Base-by-base conservation (phyloP, 192 early-diverging fungal species). In the Cetraspora pellucida region DNA sequence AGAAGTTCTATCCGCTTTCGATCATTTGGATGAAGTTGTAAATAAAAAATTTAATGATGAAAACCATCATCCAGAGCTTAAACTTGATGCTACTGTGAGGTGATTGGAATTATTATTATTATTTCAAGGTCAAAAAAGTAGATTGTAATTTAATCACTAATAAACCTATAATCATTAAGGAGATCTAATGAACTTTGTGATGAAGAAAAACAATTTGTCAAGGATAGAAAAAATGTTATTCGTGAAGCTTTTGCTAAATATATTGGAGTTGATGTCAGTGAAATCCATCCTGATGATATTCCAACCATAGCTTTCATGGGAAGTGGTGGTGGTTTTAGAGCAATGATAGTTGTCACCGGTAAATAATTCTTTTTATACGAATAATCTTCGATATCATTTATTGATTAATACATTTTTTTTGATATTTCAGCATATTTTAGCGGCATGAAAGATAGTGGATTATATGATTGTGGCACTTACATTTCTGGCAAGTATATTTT, bases 311-410 rank as follows among this genome's bases (percentile, higher is more conserved):
- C 85, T 9, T 74, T 92, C 75, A 91, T 90, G n/a, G 90, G 89
- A 68, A 88, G 90, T 73, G 94, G 94, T 37, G 94, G 94, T 14
- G 94, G 94, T 2, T 93, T 89, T 79, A 89, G 93, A 7, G 93
- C 94, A 9, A 95, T 95, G 94, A 78, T 94, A 46, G 88, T 90
- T 11, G 89, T 87, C 19, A 75, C 87, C 16, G 92, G 73, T 75
- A 60, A 59, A 25, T 11, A 1, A 27, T 52, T n/a, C n/a, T 14
- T 19, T 30, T 49, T 17, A 8, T 70, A 10, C 6, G 13, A 27
- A 16, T 28, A 17, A 10, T 10, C 25, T 28, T 9, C 28, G 17
- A 2, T 50, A 50, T 37, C n/a, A 47, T 17, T 49, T 6, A 28
- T 28, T 2, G 13, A 57, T 47, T 27, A 16, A 37, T 66, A 50